Percentiles rank a stretch among this genome's conserved stretches.
Evolutionary conservation across 1,139 yeast species (phyloP).

Genomic region (Suhomyces atakaporum): DNA sequence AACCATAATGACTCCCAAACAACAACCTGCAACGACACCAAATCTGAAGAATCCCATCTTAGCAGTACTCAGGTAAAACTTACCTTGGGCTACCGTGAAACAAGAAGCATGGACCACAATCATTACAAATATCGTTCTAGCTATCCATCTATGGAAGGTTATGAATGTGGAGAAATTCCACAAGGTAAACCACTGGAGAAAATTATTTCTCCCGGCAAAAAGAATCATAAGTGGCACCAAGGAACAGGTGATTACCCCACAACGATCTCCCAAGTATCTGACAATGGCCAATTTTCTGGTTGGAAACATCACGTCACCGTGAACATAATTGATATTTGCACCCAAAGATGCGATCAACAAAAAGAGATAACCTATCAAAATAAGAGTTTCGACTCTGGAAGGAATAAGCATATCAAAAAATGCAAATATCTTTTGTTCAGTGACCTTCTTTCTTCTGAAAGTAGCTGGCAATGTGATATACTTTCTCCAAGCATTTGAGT

Average conservation of each 20-base stretch:
- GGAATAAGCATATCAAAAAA: constrained; percentile 21
- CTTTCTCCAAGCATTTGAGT: constrained; percentile 29
- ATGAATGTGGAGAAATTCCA: constrained; percentile 40
- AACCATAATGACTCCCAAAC: constrained; percentile 32
- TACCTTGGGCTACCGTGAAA: constrained; percentile 26
- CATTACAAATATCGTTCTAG: constrained; percentile 32
- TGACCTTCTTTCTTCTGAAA: constrained; percentile 23
- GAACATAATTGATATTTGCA: constrained; percentile 22
- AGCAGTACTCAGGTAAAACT: too few species aligned
- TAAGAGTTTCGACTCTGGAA: constrained; percentile 19
- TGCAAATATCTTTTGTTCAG: constrained; percentile 23
- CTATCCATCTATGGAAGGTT: constrained; percentile 41
- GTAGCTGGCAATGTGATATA: constrained; percentile 36
- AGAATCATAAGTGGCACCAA: constrained; percentile 37
- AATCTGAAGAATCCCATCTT: constrained; percentile 14
- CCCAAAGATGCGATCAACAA: constrained; percentile 14
- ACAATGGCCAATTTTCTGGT: constrained; percentile 21
- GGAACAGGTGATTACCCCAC: constrained; percentile 34
- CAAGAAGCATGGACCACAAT: constrained; percentile 42
- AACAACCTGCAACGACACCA: constrained; percentile 32
- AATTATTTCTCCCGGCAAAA: constrained; percentile 49
- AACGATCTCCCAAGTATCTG: constrained; percentile 33
- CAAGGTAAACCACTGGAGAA: constrained; percentile 44
- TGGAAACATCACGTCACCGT: constrained; percentile 28
- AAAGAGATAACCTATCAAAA: constrained; percentile 19